Evolutionary conservation across 2,329 filamentous ascomycete genomes (phyloP), one percentile per base, ranked within the genome.

Genomic region (Botrytis cinerea): DNA sequence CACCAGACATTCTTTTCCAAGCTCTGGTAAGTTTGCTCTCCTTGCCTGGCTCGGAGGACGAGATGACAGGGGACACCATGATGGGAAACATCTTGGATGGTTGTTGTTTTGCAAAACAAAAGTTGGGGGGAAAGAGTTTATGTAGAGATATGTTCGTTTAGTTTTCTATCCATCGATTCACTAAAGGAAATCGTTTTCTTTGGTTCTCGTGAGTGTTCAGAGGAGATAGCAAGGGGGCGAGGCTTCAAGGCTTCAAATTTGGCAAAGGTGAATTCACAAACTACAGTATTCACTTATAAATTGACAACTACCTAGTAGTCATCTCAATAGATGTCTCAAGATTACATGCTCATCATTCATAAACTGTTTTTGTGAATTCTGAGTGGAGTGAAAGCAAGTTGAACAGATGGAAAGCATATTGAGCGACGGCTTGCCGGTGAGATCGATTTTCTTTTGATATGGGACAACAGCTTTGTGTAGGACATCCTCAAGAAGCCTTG

Each of bases 11-110:
- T 69, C 66, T 57, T 57, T n/a, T 57, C 66, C 66, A 57, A 32
- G 35, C 38, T 69, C 66, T 25, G n/a, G 66, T 57, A 57, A 43
- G 3, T 43, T 69, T 57, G 20, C 9, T 69, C 38, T 69, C 66
- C 25, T 57, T 68, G 16, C 10, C 38, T 40, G 46, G 8, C 25
- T 69, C 40, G 2, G 66, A 14, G 57, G 25, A 51, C 35, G 40
- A 16, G 20, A 57, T 35, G 38, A 57, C 35, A 6, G 66, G 35
- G 10, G 66, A 40, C 10, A 32, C 48, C 66, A 69, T 69, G 38
- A 69, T 69, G 38, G 66, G 66, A 45, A 69, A 69, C 66, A 69
- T 69, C 48, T 45, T 69, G 38, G 10, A 9, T 28, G 20, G 10
- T 32, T 28, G 66, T 57, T 43, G 66, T 43, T 57, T 57, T 57